A percentile compares a stretch with the other conserved stretches of the same genome.
These are phyloP conservation scores for Aspergillus arachidicola DNA, from an alignment of 2,329 filamentous ascomycete genomes.

Conservation along the genomic window DNA sequence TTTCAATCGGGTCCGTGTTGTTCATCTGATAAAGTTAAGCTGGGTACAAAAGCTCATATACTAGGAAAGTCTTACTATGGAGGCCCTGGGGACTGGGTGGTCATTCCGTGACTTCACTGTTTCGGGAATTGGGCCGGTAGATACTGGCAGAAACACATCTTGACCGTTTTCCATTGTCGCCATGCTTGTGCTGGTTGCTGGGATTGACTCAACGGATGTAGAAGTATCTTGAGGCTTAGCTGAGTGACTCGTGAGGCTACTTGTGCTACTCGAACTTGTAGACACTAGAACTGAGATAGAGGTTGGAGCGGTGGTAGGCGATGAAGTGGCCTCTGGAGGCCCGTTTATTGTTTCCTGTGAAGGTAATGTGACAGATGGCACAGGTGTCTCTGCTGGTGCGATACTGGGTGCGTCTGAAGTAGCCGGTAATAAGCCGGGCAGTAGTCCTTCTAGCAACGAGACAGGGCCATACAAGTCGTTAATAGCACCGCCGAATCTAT, in stretches of 20 bases:
- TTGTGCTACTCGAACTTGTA: not conserved
- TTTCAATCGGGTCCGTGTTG: constrained; percentile 42
- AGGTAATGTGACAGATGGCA: not conserved
- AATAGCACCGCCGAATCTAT: constrained; percentile 22
- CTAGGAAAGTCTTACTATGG: constrained; percentile 37
- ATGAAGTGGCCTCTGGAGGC: not conserved
- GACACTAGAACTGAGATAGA: not conserved
- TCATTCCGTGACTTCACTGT: constrained; percentile 43
- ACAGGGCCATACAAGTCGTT: constrained; percentile 18
- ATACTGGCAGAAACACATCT: constrained; percentile 47
- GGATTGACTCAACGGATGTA: not conserved
- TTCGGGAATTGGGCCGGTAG: constrained; percentile 39
- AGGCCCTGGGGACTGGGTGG: constrained; percentile 45
- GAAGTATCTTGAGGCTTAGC: constrained; percentile 2
- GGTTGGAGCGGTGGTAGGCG: not conserved
- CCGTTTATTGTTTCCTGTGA: not conserved
- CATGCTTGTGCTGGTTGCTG: not conserved
- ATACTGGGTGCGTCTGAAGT: not conserved
- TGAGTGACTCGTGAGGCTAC: not conserved
- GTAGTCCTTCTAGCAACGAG: constrained; percentile 13
- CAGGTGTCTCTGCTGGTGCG: constrained; percentile 4
- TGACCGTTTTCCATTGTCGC: constrained; percentile 35
- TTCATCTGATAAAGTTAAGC: constrained; percentile 30
- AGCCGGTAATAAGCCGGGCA: constrained; percentile 5
- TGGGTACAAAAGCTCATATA: not conserved